Conservation (phyloP, 495 filamentous ascomycete species). For the Xylaria grammica region DNA sequence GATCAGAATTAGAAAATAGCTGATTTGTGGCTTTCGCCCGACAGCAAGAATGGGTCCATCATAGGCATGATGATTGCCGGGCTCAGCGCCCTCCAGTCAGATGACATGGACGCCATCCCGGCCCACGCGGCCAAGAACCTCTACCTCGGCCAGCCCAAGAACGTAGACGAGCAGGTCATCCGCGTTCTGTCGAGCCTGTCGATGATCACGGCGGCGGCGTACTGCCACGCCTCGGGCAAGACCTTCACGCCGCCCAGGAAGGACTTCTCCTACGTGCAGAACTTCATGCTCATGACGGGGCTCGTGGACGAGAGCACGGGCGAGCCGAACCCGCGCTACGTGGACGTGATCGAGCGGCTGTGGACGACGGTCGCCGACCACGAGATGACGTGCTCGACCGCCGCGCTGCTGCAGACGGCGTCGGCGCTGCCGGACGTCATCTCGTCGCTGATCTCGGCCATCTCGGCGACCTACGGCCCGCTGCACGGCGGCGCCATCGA, state of each 20-base stretch:
- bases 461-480: slow-evolving; percentile 58
- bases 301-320: slow-evolving; percentile 28
- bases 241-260: slow-evolving; percentile 46
- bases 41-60: slow-evolving; percentile 18
- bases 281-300: slow-evolving; percentile 40
- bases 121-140: slow-evolving; percentile 32
- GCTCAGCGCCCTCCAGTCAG: slow-evolving; percentile 11
- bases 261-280: slow-evolving; percentile 25
- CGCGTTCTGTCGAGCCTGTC: slow-evolving; percentile 48
- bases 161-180: slow-evolving; percentile 49
- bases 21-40: background rate
- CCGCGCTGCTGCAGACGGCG: slow-evolving; percentile 54
- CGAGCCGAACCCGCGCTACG: slow-evolving; percentile 29
- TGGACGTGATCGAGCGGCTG: slow-evolving; percentile 44
- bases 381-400: slow-evolving; percentile 60
- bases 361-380: slow-evolving; percentile 58
- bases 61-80: slow-evolving; percentile 13
- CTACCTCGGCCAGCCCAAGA: slow-evolving; percentile 41
- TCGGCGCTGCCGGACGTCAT: slow-evolving; percentile 45
- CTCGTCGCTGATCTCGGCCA: slow-evolving; percentile 47
- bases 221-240: slow-evolving; percentile 51
- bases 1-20: background rate
- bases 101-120: slow-evolving; percentile 13
- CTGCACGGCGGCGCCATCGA: slow-evolving; percentile 66
- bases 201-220: slow-evolving; percentile 41